Evolutionary conservation across 345 rosid species (phyloP).

Genomic region (Salix koriyanagi): DNA sequence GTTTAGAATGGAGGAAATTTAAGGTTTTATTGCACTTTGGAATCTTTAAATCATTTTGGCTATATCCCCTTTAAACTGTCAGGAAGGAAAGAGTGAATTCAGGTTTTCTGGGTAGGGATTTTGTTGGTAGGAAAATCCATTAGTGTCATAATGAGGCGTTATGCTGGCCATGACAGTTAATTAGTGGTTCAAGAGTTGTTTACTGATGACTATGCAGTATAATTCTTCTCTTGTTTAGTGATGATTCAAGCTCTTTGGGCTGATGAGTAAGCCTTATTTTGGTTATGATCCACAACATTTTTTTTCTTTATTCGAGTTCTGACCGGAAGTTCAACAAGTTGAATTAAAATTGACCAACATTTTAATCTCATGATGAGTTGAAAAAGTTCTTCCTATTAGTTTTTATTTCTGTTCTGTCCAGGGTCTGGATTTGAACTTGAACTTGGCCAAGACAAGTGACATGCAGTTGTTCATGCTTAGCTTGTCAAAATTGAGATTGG

Average conservation of each 20-base stretch:
- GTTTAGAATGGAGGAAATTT: not conserved
- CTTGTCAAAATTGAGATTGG: not conserved
- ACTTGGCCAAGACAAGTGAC: not conserved
- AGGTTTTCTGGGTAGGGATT: not conserved
- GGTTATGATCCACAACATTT: not conserved
- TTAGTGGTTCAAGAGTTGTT: not conserved
- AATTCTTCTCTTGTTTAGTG: too few species aligned
- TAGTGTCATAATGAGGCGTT: not conserved
- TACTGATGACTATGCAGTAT: not conserved
- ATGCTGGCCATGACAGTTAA: not conserved
- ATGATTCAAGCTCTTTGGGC: too few species aligned
- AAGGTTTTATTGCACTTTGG: not conserved
- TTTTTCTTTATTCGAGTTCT: not conserved
- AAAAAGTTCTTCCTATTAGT: not conserved
- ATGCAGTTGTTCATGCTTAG: constrained; percentile 1
- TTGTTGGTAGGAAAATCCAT: not conserved
- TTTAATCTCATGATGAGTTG: not conserved
- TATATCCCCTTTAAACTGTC: not conserved
- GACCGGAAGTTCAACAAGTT: not conserved
- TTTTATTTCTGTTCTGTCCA: not conserved
- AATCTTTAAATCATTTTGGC: not conserved
- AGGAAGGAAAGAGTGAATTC: not conserved
- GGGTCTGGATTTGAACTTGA: not conserved
- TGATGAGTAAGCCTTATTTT: too few species aligned
- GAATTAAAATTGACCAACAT: not conserved